phyloP scores from a whole-genome alignment of 106 monocot species.

The Dioscorea alata region DNA sequence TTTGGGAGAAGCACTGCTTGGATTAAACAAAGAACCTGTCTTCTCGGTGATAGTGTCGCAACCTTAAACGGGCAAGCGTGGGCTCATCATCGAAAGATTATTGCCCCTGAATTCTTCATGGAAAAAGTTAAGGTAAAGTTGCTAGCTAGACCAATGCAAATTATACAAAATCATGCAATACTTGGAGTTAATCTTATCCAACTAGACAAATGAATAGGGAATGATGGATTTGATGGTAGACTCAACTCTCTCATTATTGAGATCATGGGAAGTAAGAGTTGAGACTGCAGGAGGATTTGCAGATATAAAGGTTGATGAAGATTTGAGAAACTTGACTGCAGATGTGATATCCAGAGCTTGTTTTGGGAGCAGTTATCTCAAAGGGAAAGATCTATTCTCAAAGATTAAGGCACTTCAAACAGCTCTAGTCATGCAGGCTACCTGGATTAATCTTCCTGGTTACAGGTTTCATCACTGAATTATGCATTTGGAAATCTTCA shows the following conservation, averaged over 20 bases:
- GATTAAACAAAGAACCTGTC: slow-evolving; percentile 2
- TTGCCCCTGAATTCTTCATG: slow-evolving; percentile 28
- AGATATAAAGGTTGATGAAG: slow-evolving; percentile 44
- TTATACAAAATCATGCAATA: too few species aligned
- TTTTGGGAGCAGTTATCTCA: slow-evolving; percentile 20
- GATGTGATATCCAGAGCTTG: slow-evolving; percentile 25
- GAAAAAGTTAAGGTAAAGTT: slow-evolving; percentile 23
- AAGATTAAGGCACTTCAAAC: slow-evolving; percentile 4
- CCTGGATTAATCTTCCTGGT: neutral
- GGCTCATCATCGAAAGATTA: slow-evolving; percentile 19
- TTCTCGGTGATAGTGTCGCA: slow-evolving; percentile 13
- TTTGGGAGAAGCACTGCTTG: slow-evolving; percentile 14
- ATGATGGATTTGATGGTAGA: slow-evolving; percentile 65
- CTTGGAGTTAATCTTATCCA: neutral
- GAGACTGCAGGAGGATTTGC: slow-evolving; percentile 22
- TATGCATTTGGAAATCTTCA: too few species aligned
- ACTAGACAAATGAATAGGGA: slow-evolving; percentile 18
- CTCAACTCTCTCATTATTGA: slow-evolving; percentile 26
- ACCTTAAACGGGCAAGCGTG: slow-evolving; percentile 15
- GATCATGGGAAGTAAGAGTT: slow-evolving; percentile 43
- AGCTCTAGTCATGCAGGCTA: too few species aligned
- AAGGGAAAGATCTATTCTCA: slow-evolving; percentile 21
- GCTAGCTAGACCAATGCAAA: neutral
- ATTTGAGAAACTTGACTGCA: slow-evolving; percentile 28
- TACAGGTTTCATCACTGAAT: too few species aligned